A percentile compares a stretch with the other conserved stretches of the same genome.
phyloP scores from a whole-genome alignment of 139 green algal genomes.

The Pycnococcus provasolii region DNA sequence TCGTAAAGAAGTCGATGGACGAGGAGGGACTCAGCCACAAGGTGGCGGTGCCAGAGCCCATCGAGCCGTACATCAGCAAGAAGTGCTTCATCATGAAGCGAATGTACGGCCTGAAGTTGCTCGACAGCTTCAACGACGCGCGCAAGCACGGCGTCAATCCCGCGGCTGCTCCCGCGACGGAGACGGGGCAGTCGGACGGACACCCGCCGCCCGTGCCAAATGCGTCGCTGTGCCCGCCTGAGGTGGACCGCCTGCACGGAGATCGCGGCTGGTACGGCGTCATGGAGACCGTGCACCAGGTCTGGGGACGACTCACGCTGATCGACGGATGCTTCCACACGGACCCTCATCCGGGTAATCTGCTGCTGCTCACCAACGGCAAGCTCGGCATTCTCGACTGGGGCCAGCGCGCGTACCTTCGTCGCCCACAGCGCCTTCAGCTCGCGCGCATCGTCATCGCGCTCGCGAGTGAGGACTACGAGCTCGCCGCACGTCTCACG shows the following conservation, averaged over 20 bases:
- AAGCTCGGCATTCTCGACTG: constrained; percentile 33
- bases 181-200: neutral
- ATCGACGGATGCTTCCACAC: constrained; percentile 33
- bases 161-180: neutral
- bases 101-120: constrained; percentile 8
- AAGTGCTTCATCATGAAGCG: constrained; percentile 11
- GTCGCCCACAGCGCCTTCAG: neutral
- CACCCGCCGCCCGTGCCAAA: too few relatives aligned
- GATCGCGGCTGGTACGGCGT: constrained; percentile 14
- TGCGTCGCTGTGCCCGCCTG: too few relatives aligned
- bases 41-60: neutral
- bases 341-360: constrained; percentile 39
- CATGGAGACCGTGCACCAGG: constrained; percentile 18
- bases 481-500: neutral
- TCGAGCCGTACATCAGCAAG: neutral
- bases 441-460: constrained; percentile 4
- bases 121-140: constrained; percentile 13
- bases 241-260: neutral
- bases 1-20: neutral
- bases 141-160: neutral
- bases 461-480: constrained; percentile 8
- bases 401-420: constrained; percentile 16
- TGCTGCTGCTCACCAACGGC: constrained; percentile 31
- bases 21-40: neutral
- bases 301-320: constrained; percentile 31